A percentile compares a stretch with the other conserved stretches of the same genome.
These are phyloP conservation scores for Beauveria brongniartii DNA, from an alignment of 2,329 filamentous ascomycete genomes.

Conservation along the genomic window DNA sequence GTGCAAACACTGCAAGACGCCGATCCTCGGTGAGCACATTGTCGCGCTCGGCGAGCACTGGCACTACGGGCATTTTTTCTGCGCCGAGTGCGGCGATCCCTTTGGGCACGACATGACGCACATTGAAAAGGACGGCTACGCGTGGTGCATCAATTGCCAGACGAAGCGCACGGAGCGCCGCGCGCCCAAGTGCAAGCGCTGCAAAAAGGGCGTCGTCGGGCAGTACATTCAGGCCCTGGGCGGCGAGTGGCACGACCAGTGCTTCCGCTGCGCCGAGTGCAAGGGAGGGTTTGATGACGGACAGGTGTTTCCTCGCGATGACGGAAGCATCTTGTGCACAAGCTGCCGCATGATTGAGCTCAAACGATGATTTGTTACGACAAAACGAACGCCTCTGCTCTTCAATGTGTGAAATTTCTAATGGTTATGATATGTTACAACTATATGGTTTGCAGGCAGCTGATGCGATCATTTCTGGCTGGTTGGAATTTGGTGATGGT, in stretches of 20 bases:
- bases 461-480: neutral
- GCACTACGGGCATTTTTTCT: constrained; percentile 98
- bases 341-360: constrained; percentile 51
- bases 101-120: constrained; percentile 66
- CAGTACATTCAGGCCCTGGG: constrained; percentile 85
- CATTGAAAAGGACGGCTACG: constrained; percentile 94
- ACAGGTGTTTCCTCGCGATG: constrained; percentile 54
- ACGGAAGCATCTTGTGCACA: constrained; percentile 51
- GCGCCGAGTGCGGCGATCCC: constrained; percentile 94
- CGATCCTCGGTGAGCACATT: constrained; percentile 90
- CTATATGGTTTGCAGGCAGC: neutral
- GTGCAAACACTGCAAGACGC: constrained; percentile 93
- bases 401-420: neutral
- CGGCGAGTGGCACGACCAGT: constrained; percentile 86
- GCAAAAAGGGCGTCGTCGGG: constrained; percentile 76
- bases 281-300: constrained; percentile 54
- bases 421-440: neutral
- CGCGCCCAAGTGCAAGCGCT: constrained; percentile 80
- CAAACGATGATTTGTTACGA: constrained; percentile 34
- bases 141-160: constrained; percentile 92
- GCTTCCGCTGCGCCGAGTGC: constrained; percentile 72
- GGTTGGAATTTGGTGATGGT: neutral
- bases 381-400: neutral
- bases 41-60: constrained; percentile 91
- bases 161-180: constrained; percentile 84